Evolutionary conservation across 1,284 basidiomycete genomes (phyloP).

Genomic region (Trichosporon asahii): DNA sequence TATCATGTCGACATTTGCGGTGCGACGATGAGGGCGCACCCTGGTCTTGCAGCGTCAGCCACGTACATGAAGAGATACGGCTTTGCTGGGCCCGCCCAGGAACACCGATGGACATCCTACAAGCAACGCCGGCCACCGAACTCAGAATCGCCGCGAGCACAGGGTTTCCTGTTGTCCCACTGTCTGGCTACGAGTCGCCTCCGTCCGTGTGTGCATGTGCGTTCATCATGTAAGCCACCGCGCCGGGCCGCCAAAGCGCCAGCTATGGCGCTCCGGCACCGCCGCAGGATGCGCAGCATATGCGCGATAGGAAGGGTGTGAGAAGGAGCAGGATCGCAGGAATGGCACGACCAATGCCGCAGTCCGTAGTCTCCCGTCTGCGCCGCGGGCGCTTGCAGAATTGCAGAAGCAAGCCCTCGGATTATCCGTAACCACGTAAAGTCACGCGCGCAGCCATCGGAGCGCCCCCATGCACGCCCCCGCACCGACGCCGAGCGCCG

Average conservation of each 20-base stretch:
- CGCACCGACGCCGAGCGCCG: neutral
- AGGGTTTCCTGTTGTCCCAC: neutral
- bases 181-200: neutral
- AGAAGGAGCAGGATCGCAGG: too few species aligned
- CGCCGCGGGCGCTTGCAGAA: neutral
- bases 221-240: neutral
- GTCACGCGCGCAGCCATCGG: neutral
- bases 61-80: neutral
- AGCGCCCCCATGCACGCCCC: neutral
- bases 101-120: neutral
- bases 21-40: neutral
- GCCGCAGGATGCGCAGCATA: neutral
- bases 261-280: neutral
- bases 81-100: neutral
- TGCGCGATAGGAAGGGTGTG: neutral
- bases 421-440: neutral
- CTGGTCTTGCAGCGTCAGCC: neutral
- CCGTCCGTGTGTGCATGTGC: neutral
- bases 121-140: neutral
- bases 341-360: neutral
- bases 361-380: neutral
- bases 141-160: neutral
- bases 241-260: neutral
- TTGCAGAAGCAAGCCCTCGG: neutral
- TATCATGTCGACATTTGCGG: neutral